phyloP scores from a whole-genome alignment of 805 yeast species.

The Lipomyces chichibuensis region DNA sequence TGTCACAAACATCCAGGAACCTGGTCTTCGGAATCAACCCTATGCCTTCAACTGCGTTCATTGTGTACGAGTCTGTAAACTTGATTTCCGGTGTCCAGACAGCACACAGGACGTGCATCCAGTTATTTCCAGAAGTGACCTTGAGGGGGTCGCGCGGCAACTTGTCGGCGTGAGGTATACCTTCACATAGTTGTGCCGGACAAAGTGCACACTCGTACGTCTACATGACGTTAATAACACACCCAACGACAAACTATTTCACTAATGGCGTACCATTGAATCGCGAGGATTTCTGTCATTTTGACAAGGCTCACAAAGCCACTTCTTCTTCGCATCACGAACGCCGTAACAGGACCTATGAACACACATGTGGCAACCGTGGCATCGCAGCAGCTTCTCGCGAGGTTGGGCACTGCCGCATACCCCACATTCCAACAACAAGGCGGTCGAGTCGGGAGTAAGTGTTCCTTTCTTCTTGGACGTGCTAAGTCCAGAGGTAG shows the following conservation, averaged over 20 bases:
- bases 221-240: slow-evolving; percentile 35
- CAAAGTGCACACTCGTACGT: slow-evolving; percentile 71
- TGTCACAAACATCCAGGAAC: slow-evolving; percentile 42
- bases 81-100: slow-evolving; percentile 53
- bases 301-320: slow-evolving; percentile 82
- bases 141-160: slow-evolving; percentile 62
- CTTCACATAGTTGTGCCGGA: slow-evolving; percentile 44
- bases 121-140: slow-evolving; percentile 64
- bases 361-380: slow-evolving; percentile 67
- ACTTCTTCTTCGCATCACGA: slow-evolving; percentile 44
- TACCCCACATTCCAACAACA: slow-evolving; percentile 54
- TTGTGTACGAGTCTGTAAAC: slow-evolving; percentile 48
- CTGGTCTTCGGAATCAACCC: slow-evolving; percentile 40
- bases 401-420: slow-evolving; percentile 52
- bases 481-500: background rate
- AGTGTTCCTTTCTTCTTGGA: slow-evolving; percentile 12
- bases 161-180: slow-evolving; percentile 14
- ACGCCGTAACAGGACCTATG: slow-evolving; percentile 75
- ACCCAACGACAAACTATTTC: background rate
- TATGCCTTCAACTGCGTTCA: slow-evolving; percentile 56
- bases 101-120: slow-evolving; percentile 82
- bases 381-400: slow-evolving; percentile 57
- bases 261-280: slow-evolving; percentile 20
- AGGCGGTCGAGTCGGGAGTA: background rate
- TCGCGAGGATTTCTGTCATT: slow-evolving; percentile 64